Evolutionary conservation across 1,284 basidiomycete species (phyloP).

Genomic region (Sparassis latifolia): DNA sequence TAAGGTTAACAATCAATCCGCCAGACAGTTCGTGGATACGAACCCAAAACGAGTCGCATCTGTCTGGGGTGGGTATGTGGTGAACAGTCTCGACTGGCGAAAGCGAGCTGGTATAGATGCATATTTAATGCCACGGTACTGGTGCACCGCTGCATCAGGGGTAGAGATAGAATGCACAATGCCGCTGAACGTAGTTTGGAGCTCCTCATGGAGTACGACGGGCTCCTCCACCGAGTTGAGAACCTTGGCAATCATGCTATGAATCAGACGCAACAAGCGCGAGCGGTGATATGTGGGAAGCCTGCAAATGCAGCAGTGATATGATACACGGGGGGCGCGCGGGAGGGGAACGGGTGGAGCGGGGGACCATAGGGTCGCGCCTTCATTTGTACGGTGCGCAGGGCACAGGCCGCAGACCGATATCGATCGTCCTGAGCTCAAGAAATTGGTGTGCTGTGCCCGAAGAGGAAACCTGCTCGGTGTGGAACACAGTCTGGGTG

Average conservation of each 20-base stretch:
- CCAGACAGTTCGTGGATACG: conserved; percentile 14
- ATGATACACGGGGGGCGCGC: not conserved
- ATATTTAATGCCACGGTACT: conserved; percentile 72
- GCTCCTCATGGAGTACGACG: conserved; percentile 42
- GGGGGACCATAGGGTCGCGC: not conserved
- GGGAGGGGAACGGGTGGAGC: not conserved
- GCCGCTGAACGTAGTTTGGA: conserved; percentile 60
- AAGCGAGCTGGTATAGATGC: conserved; percentile 68
- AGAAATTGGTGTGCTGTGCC: conserved; percentile 18
- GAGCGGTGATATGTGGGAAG: not conserved
- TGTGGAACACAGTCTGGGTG: conserved; percentile 8
- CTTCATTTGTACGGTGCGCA: conserved; percentile 8
- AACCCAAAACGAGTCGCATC: conserved; percentile 64
- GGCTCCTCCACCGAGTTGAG: conserved; percentile 19
- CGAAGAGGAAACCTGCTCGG: conserved; percentile 15
- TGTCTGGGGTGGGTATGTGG: conserved; percentile 46
- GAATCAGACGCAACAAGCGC: not conserved
- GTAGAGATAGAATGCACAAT: conserved; percentile 54
- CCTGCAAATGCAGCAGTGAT: not conserved
- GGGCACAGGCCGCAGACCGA: conserved; percentile 3
- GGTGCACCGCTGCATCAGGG: conserved; percentile 48
- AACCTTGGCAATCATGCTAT: conserved; percentile 23
- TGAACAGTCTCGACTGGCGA: conserved; percentile 56
- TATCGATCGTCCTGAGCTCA: conserved; percentile 7
- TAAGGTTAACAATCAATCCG: conserved; percentile 2